phyloP scores from a whole-genome alignment of 2,329 filamentous ascomycete species.

The Colletotrichum cuscutae region DNA sequence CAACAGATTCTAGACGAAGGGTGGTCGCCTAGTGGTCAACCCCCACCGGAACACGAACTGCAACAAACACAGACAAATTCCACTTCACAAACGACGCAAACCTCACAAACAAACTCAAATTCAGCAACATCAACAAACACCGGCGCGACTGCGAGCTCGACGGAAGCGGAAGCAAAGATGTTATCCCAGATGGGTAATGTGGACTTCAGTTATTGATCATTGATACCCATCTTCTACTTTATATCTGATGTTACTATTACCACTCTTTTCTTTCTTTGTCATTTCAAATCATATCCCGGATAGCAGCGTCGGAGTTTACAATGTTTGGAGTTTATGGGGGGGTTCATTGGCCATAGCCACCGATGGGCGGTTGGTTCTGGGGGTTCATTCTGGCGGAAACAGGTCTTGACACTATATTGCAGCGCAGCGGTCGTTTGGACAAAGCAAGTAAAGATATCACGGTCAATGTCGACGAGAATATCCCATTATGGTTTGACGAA shows the following conservation, averaged over 20 bases:
- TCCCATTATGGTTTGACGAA: constrained; percentile 16
- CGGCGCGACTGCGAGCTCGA: constrained; percentile 43
- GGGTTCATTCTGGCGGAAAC: constrained; percentile 21
- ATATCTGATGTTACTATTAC: constrained; percentile 33
- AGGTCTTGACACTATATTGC: constrained; percentile 18
- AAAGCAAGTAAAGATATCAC: constrained; percentile 16
- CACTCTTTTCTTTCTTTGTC: constrained; percentile 27
- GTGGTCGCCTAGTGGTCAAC: constrained; percentile 66
- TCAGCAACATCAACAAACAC: constrained; percentile 42
- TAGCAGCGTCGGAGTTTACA: constrained; percentile 48
- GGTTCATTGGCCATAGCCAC: constrained; percentile 21
- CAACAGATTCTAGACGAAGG: constrained; percentile 73
- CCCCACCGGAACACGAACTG: constrained; percentile 60
- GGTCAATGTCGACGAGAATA: constrained; percentile 31
- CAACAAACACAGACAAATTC: constrained; percentile 55
- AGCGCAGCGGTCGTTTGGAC: constrained; percentile 29
- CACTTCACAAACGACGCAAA: constrained; percentile 42
- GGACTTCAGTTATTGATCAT: constrained; percentile 69
- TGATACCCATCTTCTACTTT: constrained; percentile 34
- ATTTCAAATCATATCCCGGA: constrained; percentile 37
- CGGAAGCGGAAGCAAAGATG: constrained; percentile 60
- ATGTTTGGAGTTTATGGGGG: constrained; percentile 42
- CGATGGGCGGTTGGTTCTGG: constrained; percentile 29
- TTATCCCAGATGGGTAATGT: constrained; percentile 67
- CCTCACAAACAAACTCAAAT: constrained; percentile 43